Evolutionary conservation across 2,329 filamentous ascomycete species (phyloP), one percentile per base, ranked within the genome.

Genomic region (Aspergillus carbonarius): DNA sequence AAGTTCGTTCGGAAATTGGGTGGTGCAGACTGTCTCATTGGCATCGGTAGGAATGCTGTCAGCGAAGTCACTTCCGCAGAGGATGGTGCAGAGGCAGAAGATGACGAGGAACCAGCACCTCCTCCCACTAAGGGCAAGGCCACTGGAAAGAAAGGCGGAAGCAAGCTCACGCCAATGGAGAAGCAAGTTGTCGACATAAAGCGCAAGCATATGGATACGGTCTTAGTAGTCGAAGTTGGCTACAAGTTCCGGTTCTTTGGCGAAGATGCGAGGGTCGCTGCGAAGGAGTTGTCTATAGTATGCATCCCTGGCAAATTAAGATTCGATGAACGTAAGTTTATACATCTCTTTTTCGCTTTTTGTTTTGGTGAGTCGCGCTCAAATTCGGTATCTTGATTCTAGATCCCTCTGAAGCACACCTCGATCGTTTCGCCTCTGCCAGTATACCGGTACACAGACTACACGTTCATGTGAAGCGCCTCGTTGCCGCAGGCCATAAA

Each of bases 171-270:
- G 0, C 95, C 95, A 0, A 90, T 99, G 87, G 93, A 98, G 74
- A 85, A 90, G 40, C 95, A 98, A 69, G 90, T 96, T 58, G 82
- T 99, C 5, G 93, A 96, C 17, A 96, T 99, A 74, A 99, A 99
- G 78, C 84, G 87, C 60, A 91, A 93, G 66, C 88, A 98, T 72
- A 83, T 92, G 79, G 95, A 98, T 71, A 95, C 93, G 0, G 69
- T 99, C 18, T 82, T 99, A 32, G 90, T 98, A 12, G 88, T 98
- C 54, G 93, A 99, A 73, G 95, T 98, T 8, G 95, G 95, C 52
- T 99, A 99, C 79, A 99, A 99, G 73, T 99, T 96, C 77, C 88
- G 90, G 34, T 96, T 99, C 79, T 96, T 96, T 71, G 95, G 95
- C 10, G 93, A 98, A 69, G 95, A 99, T 78, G 95, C 95, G 8